Percentiles rank a stretch among this genome's conserved stretches.
phyloP scores from a whole-genome alignment of 108 stramenopile species.

The Cyclotella baltica region DNA sequence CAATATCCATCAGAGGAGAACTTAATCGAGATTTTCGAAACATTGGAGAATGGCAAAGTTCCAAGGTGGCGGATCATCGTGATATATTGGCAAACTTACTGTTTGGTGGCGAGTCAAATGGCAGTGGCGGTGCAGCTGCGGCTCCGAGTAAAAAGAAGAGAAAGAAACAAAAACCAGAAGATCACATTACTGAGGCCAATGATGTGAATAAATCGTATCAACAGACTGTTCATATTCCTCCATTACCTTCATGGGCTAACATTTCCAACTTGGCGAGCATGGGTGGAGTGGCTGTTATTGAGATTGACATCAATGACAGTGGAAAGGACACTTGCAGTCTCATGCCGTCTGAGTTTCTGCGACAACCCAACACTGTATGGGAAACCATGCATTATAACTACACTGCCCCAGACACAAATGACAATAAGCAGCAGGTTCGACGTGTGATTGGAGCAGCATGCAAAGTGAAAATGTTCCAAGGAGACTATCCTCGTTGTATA shows the following conservation, averaged over 20 bases:
- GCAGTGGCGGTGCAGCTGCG: conserved; percentile 1
- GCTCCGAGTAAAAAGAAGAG: conserved; percentile 24
- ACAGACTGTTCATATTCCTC: conserved; percentile 23
- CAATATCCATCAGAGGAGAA: conserved; percentile 12
- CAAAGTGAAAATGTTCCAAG: conserved; percentile 53
- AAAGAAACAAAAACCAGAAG: conserved; percentile 19
- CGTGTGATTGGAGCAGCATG: conserved; percentile 50
- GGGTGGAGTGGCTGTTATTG: conserved; percentile 65
- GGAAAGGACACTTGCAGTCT: conserved; percentile 17
- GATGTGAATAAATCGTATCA: neutral
- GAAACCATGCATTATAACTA: neutral
- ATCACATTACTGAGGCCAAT: conserved; percentile 7
- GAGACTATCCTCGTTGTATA: conserved; percentile 39
- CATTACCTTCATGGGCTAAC: conserved; percentile 71
- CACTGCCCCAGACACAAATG: neutral
- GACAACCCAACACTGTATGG: conserved; percentile 1
- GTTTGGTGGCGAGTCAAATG: conserved; percentile 15
- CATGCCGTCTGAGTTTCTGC: conserved; percentile 30
- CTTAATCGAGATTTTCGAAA: conserved; percentile 20
- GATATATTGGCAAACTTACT: conserved; percentile 69
- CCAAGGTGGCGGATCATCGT: conserved; percentile 75
- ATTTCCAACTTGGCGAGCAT: conserved; percentile 65
- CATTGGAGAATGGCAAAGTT: conserved; percentile 52
- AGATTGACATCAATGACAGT: conserved; percentile 42
- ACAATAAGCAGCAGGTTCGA: conserved; percentile 22